Evolutionary conservation across 345 rosid species (phyloP).

Genomic region (Euclidium syriacum): DNA sequence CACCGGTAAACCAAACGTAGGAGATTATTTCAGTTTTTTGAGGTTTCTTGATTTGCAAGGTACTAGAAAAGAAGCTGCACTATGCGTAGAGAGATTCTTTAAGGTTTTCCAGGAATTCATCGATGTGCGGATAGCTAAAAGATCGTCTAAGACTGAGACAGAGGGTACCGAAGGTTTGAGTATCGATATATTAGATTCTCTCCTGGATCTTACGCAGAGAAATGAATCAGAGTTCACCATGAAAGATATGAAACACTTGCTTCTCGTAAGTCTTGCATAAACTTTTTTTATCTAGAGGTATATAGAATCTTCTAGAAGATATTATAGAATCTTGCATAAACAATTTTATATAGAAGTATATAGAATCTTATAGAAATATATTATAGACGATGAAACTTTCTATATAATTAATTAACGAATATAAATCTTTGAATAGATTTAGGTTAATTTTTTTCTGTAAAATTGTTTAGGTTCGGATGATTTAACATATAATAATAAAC

Average conservation of each 20-base stretch:
- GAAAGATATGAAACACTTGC: constrained; percentile 23
- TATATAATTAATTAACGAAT: too few species aligned
- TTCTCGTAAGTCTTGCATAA: constrained; percentile 31
- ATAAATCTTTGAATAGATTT: too few species aligned
- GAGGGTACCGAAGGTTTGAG: constrained; percentile 12
- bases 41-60: constrained; percentile 44
- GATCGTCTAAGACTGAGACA: not conserved
- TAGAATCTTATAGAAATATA: too few species aligned
- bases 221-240: constrained; percentile 11
- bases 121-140: constrained; percentile 11
- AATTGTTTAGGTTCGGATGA: too few species aligned
- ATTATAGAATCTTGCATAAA: too few species aligned
- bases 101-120: constrained; percentile 26
- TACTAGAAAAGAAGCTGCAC: constrained; percentile 8
- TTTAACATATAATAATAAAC: too few species aligned
- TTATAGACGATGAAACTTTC: too few species aligned
- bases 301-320: too few species aligned
- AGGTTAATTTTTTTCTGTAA: too few species aligned
- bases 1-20: constrained; percentile 40
- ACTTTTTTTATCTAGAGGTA: too few species aligned
- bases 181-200: constrained; percentile 35
- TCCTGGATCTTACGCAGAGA: constrained; percentile 28
- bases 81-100: constrained; percentile 15
- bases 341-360: too few species aligned
- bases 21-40: constrained; percentile 38